These are phyloP conservation scores for Mycena rosella DNA, from an alignment of 768 basidiomycete species.

Conservation along the genomic window DNA sequence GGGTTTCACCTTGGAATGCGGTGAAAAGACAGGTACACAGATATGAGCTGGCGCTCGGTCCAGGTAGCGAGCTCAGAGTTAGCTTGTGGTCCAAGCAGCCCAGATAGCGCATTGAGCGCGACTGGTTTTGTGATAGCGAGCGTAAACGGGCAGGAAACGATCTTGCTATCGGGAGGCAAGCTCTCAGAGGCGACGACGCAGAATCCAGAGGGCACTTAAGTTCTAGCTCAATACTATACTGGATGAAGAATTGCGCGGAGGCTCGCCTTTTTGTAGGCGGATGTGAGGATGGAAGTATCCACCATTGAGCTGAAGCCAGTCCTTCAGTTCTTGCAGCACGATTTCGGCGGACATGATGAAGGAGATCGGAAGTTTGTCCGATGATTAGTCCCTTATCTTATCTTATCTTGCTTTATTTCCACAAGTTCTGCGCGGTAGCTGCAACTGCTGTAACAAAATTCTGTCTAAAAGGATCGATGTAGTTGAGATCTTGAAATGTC, in stretches of 20 bases:
- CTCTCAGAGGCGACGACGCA: constrained; percentile 62
- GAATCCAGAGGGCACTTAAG: constrained; percentile 59
- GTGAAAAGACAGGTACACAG: constrained; percentile 76
- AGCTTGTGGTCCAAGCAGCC: constrained; percentile 49
- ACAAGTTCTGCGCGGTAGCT: too few relatives aligned
- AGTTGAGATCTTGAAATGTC: too few relatives aligned
- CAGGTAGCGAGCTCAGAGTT: constrained; percentile 50
- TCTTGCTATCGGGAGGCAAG: constrained; percentile 63
- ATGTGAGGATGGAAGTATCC: constrained; percentile 65
- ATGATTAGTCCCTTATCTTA: too few relatives aligned
- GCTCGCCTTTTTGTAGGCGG: constrained; percentile 61
- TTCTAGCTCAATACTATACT: constrained; percentile 25
- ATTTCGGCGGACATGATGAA: constrained; percentile 18
- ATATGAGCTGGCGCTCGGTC: constrained; percentile 77
- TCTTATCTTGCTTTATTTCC: too few relatives aligned
- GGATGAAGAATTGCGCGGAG: neutral
- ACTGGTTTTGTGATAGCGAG: constrained; percentile 71
- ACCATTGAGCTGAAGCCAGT: constrained; percentile 64
- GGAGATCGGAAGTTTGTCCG: too few relatives aligned
- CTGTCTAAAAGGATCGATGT: too few relatives aligned
- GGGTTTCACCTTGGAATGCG: constrained; percentile 60
- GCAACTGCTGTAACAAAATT: too few relatives aligned
- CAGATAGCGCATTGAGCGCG: constrained; percentile 58
- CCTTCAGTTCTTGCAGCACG: constrained; percentile 38
- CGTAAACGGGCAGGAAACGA: constrained; percentile 77